Evolutionary conservation across 495 filamentous ascomycete genomes (phyloP).

Genomic region (Penicillium pulvis): DNA sequence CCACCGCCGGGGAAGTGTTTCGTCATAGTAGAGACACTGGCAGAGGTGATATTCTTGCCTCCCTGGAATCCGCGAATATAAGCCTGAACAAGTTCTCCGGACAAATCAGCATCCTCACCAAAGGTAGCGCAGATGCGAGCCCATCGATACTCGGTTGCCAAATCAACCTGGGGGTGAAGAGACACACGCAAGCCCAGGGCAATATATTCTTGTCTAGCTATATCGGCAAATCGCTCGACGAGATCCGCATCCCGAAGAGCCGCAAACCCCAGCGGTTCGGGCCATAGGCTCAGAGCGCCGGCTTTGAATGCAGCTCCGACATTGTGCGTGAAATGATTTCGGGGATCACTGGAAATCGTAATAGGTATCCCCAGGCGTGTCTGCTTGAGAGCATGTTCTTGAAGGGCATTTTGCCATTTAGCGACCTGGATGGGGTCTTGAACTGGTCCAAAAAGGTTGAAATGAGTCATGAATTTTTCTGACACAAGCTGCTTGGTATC

Average conservation of each 20-base stretch:
- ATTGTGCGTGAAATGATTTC: neutral
- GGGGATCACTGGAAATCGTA: neutral
- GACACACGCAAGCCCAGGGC: constrained; percentile 12
- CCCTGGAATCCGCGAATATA: constrained; percentile 1
- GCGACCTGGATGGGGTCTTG: neutral
- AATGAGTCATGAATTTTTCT: neutral
- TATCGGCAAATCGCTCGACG: neutral
- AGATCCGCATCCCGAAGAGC: neutral
- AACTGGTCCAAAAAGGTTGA: neutral
- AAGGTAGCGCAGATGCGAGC: constrained; percentile 28
- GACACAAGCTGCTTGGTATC: neutral
- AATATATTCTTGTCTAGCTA: neutral
- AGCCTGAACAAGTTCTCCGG: constrained; percentile 17
- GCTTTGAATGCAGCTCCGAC: neutral
- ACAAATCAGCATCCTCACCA: constrained; percentile 34
- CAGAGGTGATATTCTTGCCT: constrained; percentile 11
- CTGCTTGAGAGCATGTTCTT: neutral
- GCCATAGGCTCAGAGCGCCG: neutral
- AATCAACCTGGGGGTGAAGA: constrained; percentile 40
- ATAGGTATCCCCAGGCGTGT: neutral
- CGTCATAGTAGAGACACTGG: constrained; percentile 33
- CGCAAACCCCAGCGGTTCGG: neutral
- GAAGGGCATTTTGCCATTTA: neutral
- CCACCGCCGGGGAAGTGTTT: constrained; percentile 44
- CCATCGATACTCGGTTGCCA: constrained; percentile 41